Conservation (phyloP, 495 filamentous ascomycete species). For the Penicillium soppii region DNA sequence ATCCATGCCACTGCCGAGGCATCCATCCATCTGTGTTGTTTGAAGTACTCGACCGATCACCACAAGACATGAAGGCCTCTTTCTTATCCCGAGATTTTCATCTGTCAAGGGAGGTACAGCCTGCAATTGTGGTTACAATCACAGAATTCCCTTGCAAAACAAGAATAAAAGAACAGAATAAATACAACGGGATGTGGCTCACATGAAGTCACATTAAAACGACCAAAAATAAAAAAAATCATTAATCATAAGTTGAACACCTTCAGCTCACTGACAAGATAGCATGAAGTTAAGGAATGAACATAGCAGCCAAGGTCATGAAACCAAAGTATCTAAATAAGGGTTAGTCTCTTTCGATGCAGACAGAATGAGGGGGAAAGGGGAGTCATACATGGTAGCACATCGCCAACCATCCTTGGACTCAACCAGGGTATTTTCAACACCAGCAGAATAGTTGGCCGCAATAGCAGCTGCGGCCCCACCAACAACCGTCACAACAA, state of each 20-base stretch:
- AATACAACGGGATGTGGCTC: too few relatives aligned
- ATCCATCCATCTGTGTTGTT: background rate
- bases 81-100: background rate
- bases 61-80: conserved; percentile 9
- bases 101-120: conserved; percentile 1
- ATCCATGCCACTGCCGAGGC: background rate
- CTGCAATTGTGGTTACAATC: too few relatives aligned
- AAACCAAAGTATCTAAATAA: conserved; percentile 41
- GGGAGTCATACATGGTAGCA: conserved; percentile 34
- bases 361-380: background rate
- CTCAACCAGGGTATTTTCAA: conserved; percentile 35
- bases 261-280: too few relatives aligned
- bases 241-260: background rate
- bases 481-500: conserved; percentile 45
- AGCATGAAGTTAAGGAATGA: conserved; percentile 29
- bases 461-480: conserved; percentile 39
- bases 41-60: background rate
- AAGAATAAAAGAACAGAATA: conserved; percentile 9
- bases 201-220: conserved; percentile 6
- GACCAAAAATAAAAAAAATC: background rate
- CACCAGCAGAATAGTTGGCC: conserved; percentile 36
- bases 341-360: conserved; percentile 5
- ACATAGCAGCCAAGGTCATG: conserved; percentile 42
- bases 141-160: too few relatives aligned
- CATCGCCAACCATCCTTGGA: conserved; percentile 44